phyloP scores from a whole-genome alignment of 106 monocot genomes.

The Dioscorea dumetorum region DNA sequence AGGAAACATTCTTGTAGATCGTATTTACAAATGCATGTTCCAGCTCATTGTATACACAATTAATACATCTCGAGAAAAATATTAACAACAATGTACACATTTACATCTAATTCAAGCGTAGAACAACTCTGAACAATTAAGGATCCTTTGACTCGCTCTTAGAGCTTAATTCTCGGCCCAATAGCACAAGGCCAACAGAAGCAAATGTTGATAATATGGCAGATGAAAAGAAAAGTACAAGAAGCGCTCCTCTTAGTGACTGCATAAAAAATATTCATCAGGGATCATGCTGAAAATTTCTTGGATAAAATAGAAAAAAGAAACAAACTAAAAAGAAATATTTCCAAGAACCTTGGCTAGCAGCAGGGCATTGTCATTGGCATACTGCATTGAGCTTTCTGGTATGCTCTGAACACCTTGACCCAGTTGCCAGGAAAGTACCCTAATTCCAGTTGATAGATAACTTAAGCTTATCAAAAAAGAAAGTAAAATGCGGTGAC shows the following conservation, averaged over 20 bases:
- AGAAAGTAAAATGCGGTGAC: not conserved
- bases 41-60: no score
- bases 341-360: constrained; percentile 53
- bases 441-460: constrained; percentile 19
- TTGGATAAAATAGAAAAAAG: not conserved
- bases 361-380: constrained; percentile 67
- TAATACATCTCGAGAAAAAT: no score
- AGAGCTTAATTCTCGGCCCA: constrained; percentile 45
- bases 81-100: no score
- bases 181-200: constrained; percentile 53
- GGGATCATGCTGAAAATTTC: not conserved
- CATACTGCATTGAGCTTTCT: constrained; percentile 70
- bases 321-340: not conserved
- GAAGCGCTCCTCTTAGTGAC: constrained; percentile 74
- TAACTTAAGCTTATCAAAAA: not conserved
- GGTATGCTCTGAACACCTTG: constrained; percentile 80
- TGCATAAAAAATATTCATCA: constrained; percentile 17
- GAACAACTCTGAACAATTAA: not conserved
- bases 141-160: constrained; percentile 32
- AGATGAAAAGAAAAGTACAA: constrained; percentile 45
- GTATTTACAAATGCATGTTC: no score
- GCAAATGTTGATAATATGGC: constrained; percentile 37
- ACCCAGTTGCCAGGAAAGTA: constrained; percentile 70
- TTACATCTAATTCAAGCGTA: no score
- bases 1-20: no score